phyloP scores from a whole-genome alignment of 1,284 basidiomycete genomes.

The Leucoagaricus sp. region DNA sequence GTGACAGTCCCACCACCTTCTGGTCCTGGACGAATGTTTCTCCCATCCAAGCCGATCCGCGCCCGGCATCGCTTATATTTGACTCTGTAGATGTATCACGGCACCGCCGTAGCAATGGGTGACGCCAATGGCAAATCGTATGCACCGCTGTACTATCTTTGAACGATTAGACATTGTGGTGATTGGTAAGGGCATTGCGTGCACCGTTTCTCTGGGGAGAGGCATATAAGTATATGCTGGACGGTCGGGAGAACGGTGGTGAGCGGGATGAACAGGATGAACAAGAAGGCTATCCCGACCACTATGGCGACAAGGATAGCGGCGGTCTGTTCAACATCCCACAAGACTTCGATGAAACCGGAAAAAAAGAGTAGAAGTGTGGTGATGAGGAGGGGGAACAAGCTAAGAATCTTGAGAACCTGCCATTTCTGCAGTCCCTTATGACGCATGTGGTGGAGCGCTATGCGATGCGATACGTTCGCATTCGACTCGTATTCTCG shows the following conservation, averaged over 20 bases:
- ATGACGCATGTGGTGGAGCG: constrained; percentile 23
- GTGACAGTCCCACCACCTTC: background rate
- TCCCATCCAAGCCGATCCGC: background rate
- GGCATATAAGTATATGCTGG: constrained; percentile 14
- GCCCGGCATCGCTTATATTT: background rate
- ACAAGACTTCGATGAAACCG: constrained; percentile 24
- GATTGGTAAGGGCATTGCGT: constrained; percentile 26
- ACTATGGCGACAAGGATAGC: constrained; percentile 18
- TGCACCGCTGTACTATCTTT: too few relatives aligned
- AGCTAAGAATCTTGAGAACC: constrained; percentile 22
- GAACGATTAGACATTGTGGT: constrained; percentile 20
- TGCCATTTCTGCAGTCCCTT: constrained; percentile 24
- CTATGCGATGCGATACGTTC: constrained; percentile 18
- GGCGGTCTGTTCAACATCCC: constrained; percentile 13
- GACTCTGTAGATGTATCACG: background rate
- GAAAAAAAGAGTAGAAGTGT: constrained; percentile 26
- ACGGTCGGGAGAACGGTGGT: constrained; percentile 23
- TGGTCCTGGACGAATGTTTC: constrained; percentile 5
- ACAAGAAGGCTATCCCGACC: constrained; percentile 17
- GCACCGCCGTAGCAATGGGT: background rate
- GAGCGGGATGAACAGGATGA: constrained; percentile 20
- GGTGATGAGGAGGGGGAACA: constrained; percentile 24
- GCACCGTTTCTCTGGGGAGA: constrained; percentile 2
- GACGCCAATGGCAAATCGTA: too few relatives aligned
- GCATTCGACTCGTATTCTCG: constrained; percentile 21